Base-by-base conservation (phyloP, 495 filamentous ascomycete species). In the Chaetomium cochliodes region DNA sequence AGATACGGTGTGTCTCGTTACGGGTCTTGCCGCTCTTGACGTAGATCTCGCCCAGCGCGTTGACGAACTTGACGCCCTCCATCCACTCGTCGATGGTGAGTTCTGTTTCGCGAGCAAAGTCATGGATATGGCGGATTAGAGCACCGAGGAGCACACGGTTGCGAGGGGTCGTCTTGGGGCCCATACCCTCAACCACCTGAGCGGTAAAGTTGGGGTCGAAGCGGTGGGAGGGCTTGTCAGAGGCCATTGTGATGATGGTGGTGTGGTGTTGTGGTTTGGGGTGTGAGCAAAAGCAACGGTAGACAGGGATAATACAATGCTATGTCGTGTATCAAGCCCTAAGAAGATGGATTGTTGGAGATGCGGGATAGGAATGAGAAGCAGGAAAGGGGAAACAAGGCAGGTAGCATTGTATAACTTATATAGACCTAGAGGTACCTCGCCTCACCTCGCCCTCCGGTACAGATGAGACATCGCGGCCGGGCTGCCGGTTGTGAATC, bases 31-130 rank as follows among this genome's bases (percentile, higher is more conserved):
- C 77, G 61, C 76, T 76, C 58, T 80, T 75, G 63, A 75, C 69
- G 64, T 80, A 83, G 77, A 83, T 78, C 69, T 81, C 78, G 69
- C 81, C 80, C n/a, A 82, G 73, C 30, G 73, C 73, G 72, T 84
- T 82, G 69, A 84, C 65, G 61, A 79, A 90, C 70, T 88, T 79
- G 55, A 92, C 87, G 69, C 88, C 90, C 22, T 83, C 74, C 85
- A 92, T 86, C 89, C 88, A 93, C 79, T 93, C 90, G 67, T 89
- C 88, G 18, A 86, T 80, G 33, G 88, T 90, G 58, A 93, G 84
- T 75, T 92, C 88, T 67, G 90, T 86, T 77, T 93, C 90, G 63
- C 90, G 88, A 53, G 90, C 84, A 70, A 93, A 93, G 76, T 92
- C 89, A 80, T 93, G 90, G 60, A 93, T 81, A 79, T 92, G 90